Conservation (phyloP, 805 yeast species). For the Pichia kluyveri region DNA sequence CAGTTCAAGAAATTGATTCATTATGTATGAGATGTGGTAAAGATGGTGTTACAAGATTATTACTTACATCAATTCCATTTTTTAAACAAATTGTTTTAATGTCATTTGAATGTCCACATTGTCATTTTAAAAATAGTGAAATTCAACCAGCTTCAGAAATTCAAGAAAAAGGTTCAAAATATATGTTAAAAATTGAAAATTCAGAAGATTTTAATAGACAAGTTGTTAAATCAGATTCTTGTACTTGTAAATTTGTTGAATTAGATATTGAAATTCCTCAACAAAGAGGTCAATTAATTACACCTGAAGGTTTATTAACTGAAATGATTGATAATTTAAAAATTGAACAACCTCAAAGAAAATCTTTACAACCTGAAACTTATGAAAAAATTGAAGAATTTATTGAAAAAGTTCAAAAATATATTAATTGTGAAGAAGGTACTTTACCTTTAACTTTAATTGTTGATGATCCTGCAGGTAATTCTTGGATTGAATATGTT, state of each 20-base stretch:
- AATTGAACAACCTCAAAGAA: slow-evolving; percentile 75
- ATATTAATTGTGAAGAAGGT: slow-evolving; percentile 57
- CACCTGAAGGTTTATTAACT: slow-evolving; percentile 77
- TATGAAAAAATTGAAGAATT: slow-evolving; percentile 69
- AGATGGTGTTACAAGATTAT: slow-evolving; percentile 72
- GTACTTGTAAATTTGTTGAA: slow-evolving; percentile 70
- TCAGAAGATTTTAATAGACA: slow-evolving; percentile 78
- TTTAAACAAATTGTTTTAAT: slow-evolving; percentile 85
- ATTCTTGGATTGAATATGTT: slow-evolving; percentile 86
- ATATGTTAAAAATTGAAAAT: slow-evolving; percentile 56
- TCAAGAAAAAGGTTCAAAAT: slow-evolving; percentile 79
- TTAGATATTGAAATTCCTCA: slow-evolving; percentile 93
- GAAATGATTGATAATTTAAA: slow-evolving; percentile 80
- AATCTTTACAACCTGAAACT: slow-evolving; percentile 62
- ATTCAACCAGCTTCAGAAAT: slow-evolving; percentile 93
- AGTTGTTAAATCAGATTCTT: slow-evolving; percentile 84
- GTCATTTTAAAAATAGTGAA: slow-evolving; percentile 85
- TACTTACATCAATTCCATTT: slow-evolving; percentile 83
- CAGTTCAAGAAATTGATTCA: slow-evolving; percentile 92
- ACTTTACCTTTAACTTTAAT: slow-evolving; percentile 69
- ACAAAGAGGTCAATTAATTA: slow-evolving; percentile 86
- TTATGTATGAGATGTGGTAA: slow-evolving; percentile 93
- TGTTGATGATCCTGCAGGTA: slow-evolving; percentile 92
- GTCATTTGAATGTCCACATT: slow-evolving; percentile 95
- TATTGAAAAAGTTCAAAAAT: slow-evolving; percentile 48